Evolutionary conservation across 805 yeast species (phyloP).

Genomic region (Metschnikowia vanudenii): DNA sequence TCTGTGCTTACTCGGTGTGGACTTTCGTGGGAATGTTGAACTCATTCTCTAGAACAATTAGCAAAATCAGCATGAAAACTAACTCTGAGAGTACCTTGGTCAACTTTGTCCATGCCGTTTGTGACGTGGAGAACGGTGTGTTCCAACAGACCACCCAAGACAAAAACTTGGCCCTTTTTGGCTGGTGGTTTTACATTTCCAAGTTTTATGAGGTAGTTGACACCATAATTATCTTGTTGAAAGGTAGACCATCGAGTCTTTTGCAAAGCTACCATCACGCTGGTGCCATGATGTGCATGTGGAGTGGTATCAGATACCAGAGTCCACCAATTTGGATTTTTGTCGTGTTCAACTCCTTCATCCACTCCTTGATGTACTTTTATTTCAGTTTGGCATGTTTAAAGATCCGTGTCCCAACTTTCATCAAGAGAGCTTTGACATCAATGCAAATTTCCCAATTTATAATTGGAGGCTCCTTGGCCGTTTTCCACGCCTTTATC

Average conservation of each 20-base stretch:
- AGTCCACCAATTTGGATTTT: constrained; percentile 81
- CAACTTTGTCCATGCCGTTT: constrained; percentile 58
- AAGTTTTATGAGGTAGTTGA: constrained; percentile 73
- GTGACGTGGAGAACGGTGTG: constrained; percentile 59
- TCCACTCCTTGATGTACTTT: constrained; percentile 72
- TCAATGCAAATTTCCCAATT: constrained; percentile 69
- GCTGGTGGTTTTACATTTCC: constrained; percentile 66
- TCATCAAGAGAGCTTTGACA: constrained; percentile 59
- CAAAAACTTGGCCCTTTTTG: constrained; percentile 51
- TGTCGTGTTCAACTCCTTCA: constrained; percentile 76
- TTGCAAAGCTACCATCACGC: constrained; percentile 76
- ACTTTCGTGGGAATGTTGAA: constrained; percentile 64
- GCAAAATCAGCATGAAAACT: constrained; percentile 15
- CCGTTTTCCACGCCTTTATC: constrained; percentile 62
- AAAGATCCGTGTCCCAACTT: constrained; percentile 54
- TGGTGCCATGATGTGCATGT: constrained; percentile 80
- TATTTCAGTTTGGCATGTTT: constrained; percentile 63
- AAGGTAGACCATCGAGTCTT: constrained; percentile 64
- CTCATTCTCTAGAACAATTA: constrained; percentile 45
- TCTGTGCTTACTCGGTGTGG: constrained; percentile 69
- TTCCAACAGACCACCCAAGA: constrained; percentile 36
- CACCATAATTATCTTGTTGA: constrained; percentile 62
- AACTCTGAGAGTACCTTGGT: constrained; percentile 30
- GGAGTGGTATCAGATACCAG: constrained; percentile 69
- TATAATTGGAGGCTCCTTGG: constrained; percentile 64